These are phyloP conservation scores for Stagonosporopsis rhizophila DNA, from an alignment of 2,329 filamentous ascomycete species.

Conservation along the genomic window DNA sequence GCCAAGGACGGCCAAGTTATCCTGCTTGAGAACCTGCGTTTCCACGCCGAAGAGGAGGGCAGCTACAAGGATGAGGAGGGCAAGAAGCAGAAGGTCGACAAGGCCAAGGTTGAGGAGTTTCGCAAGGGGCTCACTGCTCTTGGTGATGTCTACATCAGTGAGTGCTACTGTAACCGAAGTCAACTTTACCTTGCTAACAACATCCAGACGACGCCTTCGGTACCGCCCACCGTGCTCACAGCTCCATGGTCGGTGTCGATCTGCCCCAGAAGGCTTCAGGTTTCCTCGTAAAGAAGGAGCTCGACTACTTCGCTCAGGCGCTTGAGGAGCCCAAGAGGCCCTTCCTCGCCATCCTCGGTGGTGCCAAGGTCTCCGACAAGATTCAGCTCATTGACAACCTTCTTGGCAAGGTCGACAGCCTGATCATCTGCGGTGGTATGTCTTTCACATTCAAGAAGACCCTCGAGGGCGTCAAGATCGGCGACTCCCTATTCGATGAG, in stretches of 20 bases:
- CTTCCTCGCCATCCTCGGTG: constrained; percentile 97
- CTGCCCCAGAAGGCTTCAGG: constrained; percentile 96
- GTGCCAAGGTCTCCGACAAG: constrained; percentile 99
- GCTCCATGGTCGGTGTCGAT: constrained; percentile 97
- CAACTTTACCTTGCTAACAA: constrained; percentile 27
- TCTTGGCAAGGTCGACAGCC: constrained; percentile 94
- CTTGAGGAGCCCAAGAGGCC: constrained; percentile 92
- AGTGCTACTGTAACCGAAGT: constrained; percentile 44
- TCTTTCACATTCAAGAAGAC: constrained; percentile 99
- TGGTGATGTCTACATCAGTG: constrained; percentile 95
- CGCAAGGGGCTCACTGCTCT: constrained; percentile 92
- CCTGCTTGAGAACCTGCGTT: constrained; percentile 95
- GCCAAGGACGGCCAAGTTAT: constrained; percentile 83
- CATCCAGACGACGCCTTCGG: constrained; percentile 90
- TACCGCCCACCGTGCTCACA: constrained; percentile 97
- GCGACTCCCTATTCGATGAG: constrained; percentile 91
- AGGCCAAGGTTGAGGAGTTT: constrained; percentile 90
- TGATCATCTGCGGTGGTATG: constrained; percentile 98
- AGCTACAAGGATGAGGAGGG: constrained; percentile 91
- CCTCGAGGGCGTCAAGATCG: constrained; percentile 88
- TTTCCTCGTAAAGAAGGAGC: constrained; percentile 99
- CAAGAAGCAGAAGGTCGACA: constrained; percentile 98
- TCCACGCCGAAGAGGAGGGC: constrained; percentile 98
- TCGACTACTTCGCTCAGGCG: constrained; percentile 98
- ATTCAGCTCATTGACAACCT: constrained; percentile 99